These are phyloP conservation scores for Cenchrus purpureus DNA, from an alignment of 176 grass and related monocot species.

Conservation along the genomic window DNA sequence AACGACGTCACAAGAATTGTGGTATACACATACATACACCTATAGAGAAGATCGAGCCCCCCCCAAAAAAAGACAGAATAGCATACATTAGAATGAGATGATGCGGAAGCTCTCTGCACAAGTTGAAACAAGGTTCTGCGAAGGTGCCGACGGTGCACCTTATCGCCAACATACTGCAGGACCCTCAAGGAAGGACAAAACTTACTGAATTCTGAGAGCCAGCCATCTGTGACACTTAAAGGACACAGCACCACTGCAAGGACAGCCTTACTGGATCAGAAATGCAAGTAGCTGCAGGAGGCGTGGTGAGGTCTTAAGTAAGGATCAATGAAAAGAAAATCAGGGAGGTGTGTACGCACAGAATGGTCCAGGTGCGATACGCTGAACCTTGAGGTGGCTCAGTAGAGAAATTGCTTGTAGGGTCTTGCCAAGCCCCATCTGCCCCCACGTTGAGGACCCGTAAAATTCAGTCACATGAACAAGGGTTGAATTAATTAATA, in stretches of 20 bases:
- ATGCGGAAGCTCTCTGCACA: constrained; percentile 39
- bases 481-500: neutral
- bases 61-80: neutral
- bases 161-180: constrained; percentile 73
- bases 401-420: constrained; percentile 88
- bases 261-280: constrained; percentile 20
- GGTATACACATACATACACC: neutral
- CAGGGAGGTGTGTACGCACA: constrained; percentile 48
- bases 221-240: constrained; percentile 78
- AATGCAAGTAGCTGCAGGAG: constrained; percentile 29
- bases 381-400: constrained; percentile 72
- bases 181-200: constrained; percentile 74
- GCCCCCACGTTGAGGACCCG: neutral
- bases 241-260: constrained; percentile 90
- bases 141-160: constrained; percentile 59
- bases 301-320: neutral
- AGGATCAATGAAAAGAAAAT: neutral
- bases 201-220: constrained; percentile 82
- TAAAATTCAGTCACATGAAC: neutral
- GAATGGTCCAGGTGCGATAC: constrained; percentile 66
- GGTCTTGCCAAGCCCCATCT: constrained; percentile 98
- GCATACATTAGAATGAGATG: constrained; percentile 52
- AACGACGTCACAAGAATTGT: neutral
- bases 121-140: constrained; percentile 60
- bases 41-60: neutral